Evolutionary conservation across 306 rosid species (phyloP), one percentile per base, ranked within the genome.

Genomic region (Phaseolus lunatus): DNA sequence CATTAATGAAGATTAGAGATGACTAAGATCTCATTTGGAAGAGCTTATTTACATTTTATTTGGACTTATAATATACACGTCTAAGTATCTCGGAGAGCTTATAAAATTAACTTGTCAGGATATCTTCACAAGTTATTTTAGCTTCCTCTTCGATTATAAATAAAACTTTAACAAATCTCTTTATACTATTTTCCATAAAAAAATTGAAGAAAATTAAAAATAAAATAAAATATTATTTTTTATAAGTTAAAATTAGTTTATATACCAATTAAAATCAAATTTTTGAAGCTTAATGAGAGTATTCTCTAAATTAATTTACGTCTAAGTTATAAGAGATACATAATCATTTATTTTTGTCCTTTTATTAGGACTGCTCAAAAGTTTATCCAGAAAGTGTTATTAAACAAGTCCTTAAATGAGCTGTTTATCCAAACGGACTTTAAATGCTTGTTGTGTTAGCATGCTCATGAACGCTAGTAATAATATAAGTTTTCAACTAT

Each of bases 361-460:
- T 19, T 0, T 20, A 24, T 5, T 23, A 23, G 63, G 11, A 5
- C 7, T 24, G 2, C 2, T 57, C 7, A 0, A 19, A 52, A 3
- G 0, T 50, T 7, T n/a, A 50, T 18, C 24, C 24, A 33, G 39
- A 33, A 31, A 35, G 9, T 13, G 3, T 22, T 56, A 23, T 56
- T 10, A 16, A 23, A 5, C 15, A 26, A 24, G 37, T 13, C 19
- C 43, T 27, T 16, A 61, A 61, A 15, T 61, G 9, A 27, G 1
- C 10, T 61, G 12, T 15, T 59, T 7, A 61, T 1, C 14, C 43
- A 29, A 29, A 61, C 2, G 0, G 67, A 2, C 22, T 5, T 39
- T 61, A 29, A 9, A 47, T 68, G 23, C 57, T 47, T 69, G 26
- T 47, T 74, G 33, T 78, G 67, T 49, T 39, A 57, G 61, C 70